phyloP scores from a whole-genome alignment of 352 stramenopile genomes.

The Globisporangium alternatum region DNA sequence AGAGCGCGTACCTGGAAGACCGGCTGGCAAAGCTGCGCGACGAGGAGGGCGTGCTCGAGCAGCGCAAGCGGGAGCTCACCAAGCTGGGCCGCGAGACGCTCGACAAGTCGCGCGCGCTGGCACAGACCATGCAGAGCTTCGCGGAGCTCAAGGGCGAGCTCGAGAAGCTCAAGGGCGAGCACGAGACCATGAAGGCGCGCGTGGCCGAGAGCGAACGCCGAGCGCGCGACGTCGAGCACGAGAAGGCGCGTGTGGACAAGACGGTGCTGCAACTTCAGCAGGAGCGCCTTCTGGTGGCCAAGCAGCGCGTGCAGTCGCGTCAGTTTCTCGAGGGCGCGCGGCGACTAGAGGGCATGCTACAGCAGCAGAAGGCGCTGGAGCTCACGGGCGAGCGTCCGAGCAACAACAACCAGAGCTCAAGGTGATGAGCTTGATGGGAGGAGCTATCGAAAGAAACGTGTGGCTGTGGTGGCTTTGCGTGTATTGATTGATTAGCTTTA shows the following conservation, averaged over 20 bases:
- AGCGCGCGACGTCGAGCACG: conserved; percentile 31
- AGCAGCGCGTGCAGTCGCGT: conserved; percentile 73
- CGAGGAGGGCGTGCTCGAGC: conserved; percentile 43
- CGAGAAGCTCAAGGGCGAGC: conserved; percentile 33
- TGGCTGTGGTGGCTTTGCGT: background rate
- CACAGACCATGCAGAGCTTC: conserved; percentile 36
- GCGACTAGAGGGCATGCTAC: conserved; percentile 57
- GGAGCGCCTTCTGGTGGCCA: conserved; percentile 63
- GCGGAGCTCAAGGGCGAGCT: conserved; percentile 35
- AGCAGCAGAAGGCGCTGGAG: conserved; percentile 44
- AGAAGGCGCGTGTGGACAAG: conserved; percentile 51
- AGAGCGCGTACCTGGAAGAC: conserved; percentile 44
- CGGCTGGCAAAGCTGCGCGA: conserved; percentile 43
- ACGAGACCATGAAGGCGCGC: conserved; percentile 34
- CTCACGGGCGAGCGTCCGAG: background rate
- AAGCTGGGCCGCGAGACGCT: conserved; percentile 61
- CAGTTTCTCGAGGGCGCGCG: conserved; percentile 68
- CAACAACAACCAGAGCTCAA: conserved; percentile 4
- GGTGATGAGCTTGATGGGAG: background rate
- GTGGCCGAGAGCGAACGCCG: conserved; percentile 33
- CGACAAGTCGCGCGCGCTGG: conserved; percentile 49
- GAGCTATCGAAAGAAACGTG: background rate
- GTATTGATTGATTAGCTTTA: background rate
- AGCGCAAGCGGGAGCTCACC: conserved; percentile 48
- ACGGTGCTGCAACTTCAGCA: conserved; percentile 56